Conservation (phyloP, 2,329 filamentous ascomycete genomes). For the Botryosphaeria dothidea region DNA sequence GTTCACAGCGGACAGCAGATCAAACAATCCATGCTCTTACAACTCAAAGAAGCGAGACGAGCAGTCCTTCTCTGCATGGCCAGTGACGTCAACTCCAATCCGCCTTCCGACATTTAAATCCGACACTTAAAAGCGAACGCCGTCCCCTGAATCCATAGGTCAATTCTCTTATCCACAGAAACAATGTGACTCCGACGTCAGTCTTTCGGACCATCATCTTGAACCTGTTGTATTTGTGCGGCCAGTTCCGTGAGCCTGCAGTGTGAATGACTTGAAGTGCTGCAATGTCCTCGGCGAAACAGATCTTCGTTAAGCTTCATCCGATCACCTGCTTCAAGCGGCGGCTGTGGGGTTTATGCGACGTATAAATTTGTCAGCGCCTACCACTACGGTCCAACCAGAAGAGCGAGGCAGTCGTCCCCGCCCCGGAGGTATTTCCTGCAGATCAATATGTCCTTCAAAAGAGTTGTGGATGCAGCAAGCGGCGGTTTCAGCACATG, state of each 20-base stretch:
- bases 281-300: neutral
- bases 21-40: too few species aligned
- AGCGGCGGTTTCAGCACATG: neutral
- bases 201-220: neutral
- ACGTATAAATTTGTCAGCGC: neutral
- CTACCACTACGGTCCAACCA: neutral
- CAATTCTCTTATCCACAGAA: neutral
- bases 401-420: neutral
- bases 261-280: neutral
- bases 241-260: neutral
- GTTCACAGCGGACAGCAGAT: too few species aligned
- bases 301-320: neutral
- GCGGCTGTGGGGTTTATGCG: neutral
- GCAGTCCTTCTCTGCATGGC: neutral
- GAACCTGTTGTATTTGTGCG: neutral
- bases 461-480: neutral
- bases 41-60: neutral
- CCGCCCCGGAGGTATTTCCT: neutral
- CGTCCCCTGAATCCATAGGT: too few species aligned
- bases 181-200: neutral
- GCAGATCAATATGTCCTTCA: neutral
- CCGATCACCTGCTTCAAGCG: neutral
- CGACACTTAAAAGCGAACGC: neutral
- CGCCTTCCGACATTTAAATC: neutral
- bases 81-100: neutral